Base-by-base conservation (phyloP, 306 rosid genomes). In the Benincasa hispida region DNA sequence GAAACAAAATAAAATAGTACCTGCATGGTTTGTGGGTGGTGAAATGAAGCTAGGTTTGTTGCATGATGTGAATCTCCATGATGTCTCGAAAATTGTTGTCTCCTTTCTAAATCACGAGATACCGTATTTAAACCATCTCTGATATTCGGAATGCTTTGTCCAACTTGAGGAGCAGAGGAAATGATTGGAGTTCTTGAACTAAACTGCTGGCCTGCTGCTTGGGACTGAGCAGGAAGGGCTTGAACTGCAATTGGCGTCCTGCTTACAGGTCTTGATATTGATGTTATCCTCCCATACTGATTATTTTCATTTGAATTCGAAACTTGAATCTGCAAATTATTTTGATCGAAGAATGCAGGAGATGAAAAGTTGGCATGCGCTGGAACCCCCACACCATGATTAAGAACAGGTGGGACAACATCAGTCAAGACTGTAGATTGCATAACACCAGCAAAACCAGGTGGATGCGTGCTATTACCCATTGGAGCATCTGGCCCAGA, bases 201-300 rank as follows among this genome's bases (percentile, higher is more conserved):
- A 82, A 86, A 92, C 58, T 76, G 89, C 41, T 79, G 68, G 30
- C 80, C 83, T 57, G 79, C 47, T 45, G 80, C 56, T 75, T 41
- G 89, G 75, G 91, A 78, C 83, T 75, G 91, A 35, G 76, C 92
- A 37, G 98, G 93, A 68, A 91, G 97, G 70, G 96, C 97, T 86
- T 94, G 98, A 79, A 89, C 86, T 63, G 96, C 96, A 32, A 73
- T 10, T 2, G 95, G 90, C 68, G 81, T 78, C 87, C 98, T 88
- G 77, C 9, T 58, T 72, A 82, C 39, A 73, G 70, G 82, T 75
- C 83, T 81, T 34, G 81, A 67, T 41, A 75, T 47, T 18, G 82
- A 47, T 50, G 86, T 74, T 25, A 84, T 76, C 76, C 85, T 88
- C 50, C 91, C 97, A 72, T 84, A 82, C 79, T 91, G 91, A 3